Base-by-base conservation (phyloP, 306 rosid species). In the Pyrus pyrifolia region DNA sequence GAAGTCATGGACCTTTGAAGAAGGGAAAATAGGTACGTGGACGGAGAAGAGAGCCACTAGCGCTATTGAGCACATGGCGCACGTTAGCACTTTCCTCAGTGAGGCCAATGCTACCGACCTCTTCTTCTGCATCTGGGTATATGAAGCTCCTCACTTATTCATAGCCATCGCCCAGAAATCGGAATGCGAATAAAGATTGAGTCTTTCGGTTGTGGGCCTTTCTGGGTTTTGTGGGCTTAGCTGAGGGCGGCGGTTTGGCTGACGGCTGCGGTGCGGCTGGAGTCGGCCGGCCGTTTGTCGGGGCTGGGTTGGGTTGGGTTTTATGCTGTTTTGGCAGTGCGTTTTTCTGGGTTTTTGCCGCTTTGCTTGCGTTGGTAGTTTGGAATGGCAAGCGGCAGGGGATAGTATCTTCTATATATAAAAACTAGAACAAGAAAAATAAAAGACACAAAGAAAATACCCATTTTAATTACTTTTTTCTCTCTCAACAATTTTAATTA, bases 61-160 rank as follows among this genome's bases (percentile, higher is more conserved):
- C 49, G 86, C 88, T 68, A 92, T 79, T 3, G 88, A 75, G 58
- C 88, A 89, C 33, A 92, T 75, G 38, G 97, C 88, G 80, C 83
- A 89, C 31, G 81, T 87, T 35, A 95, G 78, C 77, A 90, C 80
- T 87, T 81, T 92, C 84, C 97, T 83, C 29, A 88, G 67, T 71
- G 87, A 76, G 33, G 27, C 61, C 78, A 89, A 76, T 23, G 90
- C 76, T 68, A 78, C 75, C 82, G 79, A 74, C 25, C 71, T 83
- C 11, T 90, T 91, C 86, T 68, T 92, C 93, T 83, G 89, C 98
- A 91, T 91, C 77, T 72, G 76, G 46, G 82, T 66, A 40, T 53
- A 68, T 58, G 19, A 40, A 3, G 22, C 74, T 57, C 62, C 29
- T 53, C 70, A 79, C 35, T 23, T 13, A 4, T 66, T 35, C 29